Conservation (phyloP, 352 stramenopile genomes). For the Thalassiosira mediterranea region DNA sequence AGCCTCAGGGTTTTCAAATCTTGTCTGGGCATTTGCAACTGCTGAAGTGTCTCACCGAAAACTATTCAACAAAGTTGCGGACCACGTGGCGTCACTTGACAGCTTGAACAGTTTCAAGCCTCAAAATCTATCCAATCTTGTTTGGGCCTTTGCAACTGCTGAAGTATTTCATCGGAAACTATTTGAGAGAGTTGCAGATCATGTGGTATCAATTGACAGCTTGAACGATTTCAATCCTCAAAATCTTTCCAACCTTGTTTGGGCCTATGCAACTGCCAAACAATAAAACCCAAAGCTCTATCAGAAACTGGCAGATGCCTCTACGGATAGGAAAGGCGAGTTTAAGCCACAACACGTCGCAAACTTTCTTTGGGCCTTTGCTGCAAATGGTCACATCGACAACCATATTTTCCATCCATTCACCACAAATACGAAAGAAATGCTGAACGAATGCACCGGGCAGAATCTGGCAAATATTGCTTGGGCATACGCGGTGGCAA, state of each 20-base stretch:
- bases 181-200: too few relatives aligned
- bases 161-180: too few relatives aligned
- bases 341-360: conserved; percentile 8
- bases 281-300: not conserved
- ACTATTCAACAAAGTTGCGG: conserved; percentile 1
- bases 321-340: not conserved
- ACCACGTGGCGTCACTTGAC: conserved; percentile 1
- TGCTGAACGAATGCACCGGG: not conserved
- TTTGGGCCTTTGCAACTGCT: too few relatives aligned
- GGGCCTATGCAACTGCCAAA: conserved; percentile 5
- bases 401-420: conserved; percentile 14
- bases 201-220: not conserved
- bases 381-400: conserved; percentile 6
- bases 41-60: conserved; percentile 2
- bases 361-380: conserved; percentile 13
- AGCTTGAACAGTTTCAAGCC: conserved; percentile 1
- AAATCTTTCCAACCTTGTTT: conserved; percentile 5
- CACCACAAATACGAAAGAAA: not conserved
- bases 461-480: conserved; percentile 14
- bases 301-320: conserved; percentile 2
- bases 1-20: too few relatives aligned
- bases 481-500: conserved; percentile 17
- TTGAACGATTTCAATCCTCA: conserved; percentile 4
- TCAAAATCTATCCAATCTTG: not conserved
- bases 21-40: too few relatives aligned